phyloP scores from a whole-genome alignment of 495 filamentous ascomycete genomes.

The Penicillium soppii region DNA sequence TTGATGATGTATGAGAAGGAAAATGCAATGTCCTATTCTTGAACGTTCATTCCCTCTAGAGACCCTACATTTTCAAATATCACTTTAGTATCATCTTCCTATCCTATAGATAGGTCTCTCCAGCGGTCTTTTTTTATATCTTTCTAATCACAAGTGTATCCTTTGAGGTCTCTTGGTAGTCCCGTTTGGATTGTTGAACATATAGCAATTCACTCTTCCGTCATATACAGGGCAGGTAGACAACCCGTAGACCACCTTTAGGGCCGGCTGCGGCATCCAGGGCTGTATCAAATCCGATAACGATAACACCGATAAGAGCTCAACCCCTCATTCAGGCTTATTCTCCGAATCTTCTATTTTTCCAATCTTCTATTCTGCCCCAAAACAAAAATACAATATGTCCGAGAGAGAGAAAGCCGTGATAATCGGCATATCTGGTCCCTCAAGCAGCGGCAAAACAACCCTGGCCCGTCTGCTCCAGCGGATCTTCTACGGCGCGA shows the following conservation, averaged over 20 bases:
- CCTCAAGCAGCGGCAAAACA: conserved; percentile 78
- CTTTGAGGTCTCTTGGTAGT: too few relatives aligned
- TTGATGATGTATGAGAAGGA: conserved; percentile 12
- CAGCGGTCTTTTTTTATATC: too few relatives aligned
- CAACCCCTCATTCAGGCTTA: background rate
- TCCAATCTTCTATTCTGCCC: conserved; percentile 5
- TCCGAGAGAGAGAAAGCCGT: conserved; percentile 35
- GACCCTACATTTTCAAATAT: background rate
- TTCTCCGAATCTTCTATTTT: conserved; percentile 14
- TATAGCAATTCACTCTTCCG: too few relatives aligned
- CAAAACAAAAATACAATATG: conserved; percentile 1
- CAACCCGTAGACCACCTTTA: too few relatives aligned
- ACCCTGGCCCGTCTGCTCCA: conserved; percentile 74
- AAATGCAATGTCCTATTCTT: conserved; percentile 6
- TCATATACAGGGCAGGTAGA: too few relatives aligned
- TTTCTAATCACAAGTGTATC: too few relatives aligned
- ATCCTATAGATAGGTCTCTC: too few relatives aligned
- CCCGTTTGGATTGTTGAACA: too few relatives aligned
- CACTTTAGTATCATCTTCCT: conserved; percentile 3
- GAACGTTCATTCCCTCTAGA: conserved; percentile 11
- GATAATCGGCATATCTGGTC: conserved; percentile 71
- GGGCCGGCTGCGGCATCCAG: too few relatives aligned
- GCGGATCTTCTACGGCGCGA: conserved; percentile 55
- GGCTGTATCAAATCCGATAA: too few relatives aligned
- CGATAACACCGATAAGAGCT: too few relatives aligned